Base-by-base conservation (phyloP, 73 alveolate species). In the Tetrahymena thermophila region DNA sequence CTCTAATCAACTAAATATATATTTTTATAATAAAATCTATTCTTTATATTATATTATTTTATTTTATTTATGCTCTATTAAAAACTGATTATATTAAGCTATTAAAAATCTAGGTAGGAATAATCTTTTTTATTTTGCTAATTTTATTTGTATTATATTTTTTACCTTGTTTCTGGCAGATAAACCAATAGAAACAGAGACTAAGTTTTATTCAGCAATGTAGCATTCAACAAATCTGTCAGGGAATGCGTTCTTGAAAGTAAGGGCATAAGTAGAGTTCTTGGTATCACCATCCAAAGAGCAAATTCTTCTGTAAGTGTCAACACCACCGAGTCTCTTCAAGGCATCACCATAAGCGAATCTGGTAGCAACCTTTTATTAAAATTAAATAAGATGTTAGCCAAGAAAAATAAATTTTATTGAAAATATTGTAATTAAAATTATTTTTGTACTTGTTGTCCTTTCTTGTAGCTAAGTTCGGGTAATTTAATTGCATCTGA, bases 251-350 rank as follows among this genome's bases (percentile, higher is more conserved):
- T 97, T 84, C 95, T 97, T 95, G 56, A 96, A 93, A 56, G 56
- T 50, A 11, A 93, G 58, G 28, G 97, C 93, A 94, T 96, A 94
- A 50, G 99, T 97, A 23, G 98, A 96, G 96, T 97, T 97, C 94
- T 97, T 97, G 37, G 97, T 96, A 83, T 97, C 99, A 10, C 98
- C 99, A 94, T 97, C 99, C 31, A 97, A 93, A 42, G 97, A 98
- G n/a, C 97, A 96, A 84, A 97, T 96, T 35, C 94, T 94, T 44
- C 94, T 85, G 89, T 93, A 42, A 31, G 96, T 93, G 35, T 97
- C 99, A 83, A 95, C 84, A 35, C 96, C 96, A 40, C 97, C 94
- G 34, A 97, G 94, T 1, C 94, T 95, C 57, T 93, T 96, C 84
- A 97, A 71, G 10, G 97, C 98, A 34, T 97, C 95, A 28, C 99